Evolutionary conservation across 495 filamentous ascomycete genomes (phyloP), one percentile per base, ranked within the genome.

Genomic region (Aspergillus cavernicola): DNA sequence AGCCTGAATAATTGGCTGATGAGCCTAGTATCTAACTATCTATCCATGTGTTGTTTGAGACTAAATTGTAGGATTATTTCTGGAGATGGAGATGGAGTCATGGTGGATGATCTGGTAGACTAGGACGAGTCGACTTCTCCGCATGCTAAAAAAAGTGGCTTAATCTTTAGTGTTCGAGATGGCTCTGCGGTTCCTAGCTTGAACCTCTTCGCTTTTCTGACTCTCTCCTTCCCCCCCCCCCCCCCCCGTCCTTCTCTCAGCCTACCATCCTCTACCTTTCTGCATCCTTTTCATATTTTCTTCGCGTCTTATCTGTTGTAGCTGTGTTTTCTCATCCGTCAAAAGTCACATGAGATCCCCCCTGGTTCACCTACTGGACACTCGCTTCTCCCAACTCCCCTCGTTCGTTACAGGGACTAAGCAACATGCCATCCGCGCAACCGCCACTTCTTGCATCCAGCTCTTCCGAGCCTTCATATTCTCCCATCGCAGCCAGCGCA

Each of bases 391-490:
- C 38, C 12, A 32, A 26, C 16, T 26, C 41, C 42, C 42, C 42
- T 23, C 41, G 35, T 28, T 53, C 41, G 32, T 40, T 24, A 29
- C 33, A 24, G 31, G 29, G 23, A 7, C 47, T 39, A 50, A 39
- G 26, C 45, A 59, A 52, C 42, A 64, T 66, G 58, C 59, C 63
- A 31, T 60, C 63, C 41, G 55, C 59, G 47, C 60, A 60, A 49
- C 55, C 57, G 35, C 50, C 54, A 20, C 45, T 57, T 11, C 41
- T 55, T 23, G 55, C 61, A 50, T 63, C 57, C 40, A 64, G 53
- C 52, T 67, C 60, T 13, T 58, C 54, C 24, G 60, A 65, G 53
- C 50, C 57, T 7, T 62, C 62, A 15, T 57, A 59, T 53, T 65
- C 63, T 33, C 61, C 57, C 12, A 24, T 55, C n/a, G 28, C 56